These are phyloP conservation scores for Colletotrichum incanum DNA, from an alignment of 2,329 filamentous ascomycete genomes.

Conservation along the genomic window DNA sequence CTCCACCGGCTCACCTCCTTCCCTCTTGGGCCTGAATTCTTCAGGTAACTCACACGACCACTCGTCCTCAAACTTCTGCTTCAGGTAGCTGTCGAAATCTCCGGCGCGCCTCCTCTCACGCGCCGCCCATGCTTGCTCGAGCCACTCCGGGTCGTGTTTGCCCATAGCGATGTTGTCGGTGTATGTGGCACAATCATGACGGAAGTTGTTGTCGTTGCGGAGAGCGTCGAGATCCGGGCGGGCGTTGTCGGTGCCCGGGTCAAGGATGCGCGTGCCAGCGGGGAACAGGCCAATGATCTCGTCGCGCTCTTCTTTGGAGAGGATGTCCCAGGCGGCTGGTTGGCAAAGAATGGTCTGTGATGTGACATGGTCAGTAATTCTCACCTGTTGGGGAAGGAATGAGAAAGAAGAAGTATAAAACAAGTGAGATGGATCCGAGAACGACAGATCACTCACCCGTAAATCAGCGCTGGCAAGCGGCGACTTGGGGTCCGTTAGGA, in stretches of 20 bases:
- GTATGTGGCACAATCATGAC: constrained; percentile 64
- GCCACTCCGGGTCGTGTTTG: constrained; percentile 68
- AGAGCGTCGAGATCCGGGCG: constrained; percentile 60
- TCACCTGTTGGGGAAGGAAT: background rate
- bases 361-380: background rate
- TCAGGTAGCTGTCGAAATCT: constrained; percentile 65
- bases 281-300: constrained; percentile 59
- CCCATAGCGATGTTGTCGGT: constrained; percentile 63
- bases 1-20: background rate
- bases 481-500: constrained; percentile 56
- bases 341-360: constrained; percentile 55
- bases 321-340: constrained; percentile 57
- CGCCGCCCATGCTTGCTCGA: constrained; percentile 66
- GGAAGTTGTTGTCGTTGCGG: constrained; percentile 65
- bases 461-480: constrained; percentile 57
- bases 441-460: constrained; percentile 49
- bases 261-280: constrained; percentile 54
- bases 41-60: constrained; percentile 63
- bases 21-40: constrained; percentile 47
- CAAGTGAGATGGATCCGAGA: background rate
- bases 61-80: constrained; percentile 61
- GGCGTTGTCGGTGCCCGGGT: constrained; percentile 53
- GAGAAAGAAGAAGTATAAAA: background rate
- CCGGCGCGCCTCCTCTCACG: constrained; percentile 65
- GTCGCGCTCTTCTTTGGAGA: constrained; percentile 52